Evolutionary conservation across 345 rosid genomes (phyloP).

Genomic region (Gossypium bickii): DNA sequence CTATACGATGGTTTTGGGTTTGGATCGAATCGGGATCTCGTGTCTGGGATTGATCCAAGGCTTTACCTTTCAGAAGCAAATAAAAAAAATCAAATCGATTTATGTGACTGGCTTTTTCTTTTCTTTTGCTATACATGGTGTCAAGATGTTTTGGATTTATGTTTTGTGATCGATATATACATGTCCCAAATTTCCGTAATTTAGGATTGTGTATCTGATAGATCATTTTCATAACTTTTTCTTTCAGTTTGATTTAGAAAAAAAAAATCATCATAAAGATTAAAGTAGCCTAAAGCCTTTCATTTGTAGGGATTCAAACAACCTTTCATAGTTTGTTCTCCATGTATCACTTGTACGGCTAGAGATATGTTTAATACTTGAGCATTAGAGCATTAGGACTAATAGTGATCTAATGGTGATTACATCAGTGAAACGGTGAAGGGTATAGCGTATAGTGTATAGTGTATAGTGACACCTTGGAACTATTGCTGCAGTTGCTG

Average conservation of each 20-base stretch:
- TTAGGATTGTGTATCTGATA: not conserved
- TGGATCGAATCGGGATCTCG: slow-evolving; percentile 21
- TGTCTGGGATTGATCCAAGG: slow-evolving; percentile 23
- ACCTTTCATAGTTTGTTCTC: not conserved
- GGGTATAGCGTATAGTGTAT: not conserved
- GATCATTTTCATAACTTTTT: not conserved
- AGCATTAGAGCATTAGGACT: not conserved
- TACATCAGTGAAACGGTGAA: not conserved
- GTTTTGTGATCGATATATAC: not conserved
- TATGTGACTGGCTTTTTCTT: slow-evolving; percentile 17
- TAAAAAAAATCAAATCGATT: slow-evolving; percentile 16
- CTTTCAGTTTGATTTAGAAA: not conserved
- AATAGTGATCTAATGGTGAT: not conserved
- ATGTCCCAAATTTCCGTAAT: not conserved
- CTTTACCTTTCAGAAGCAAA: not conserved
- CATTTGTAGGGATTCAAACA: not conserved
- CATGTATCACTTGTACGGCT: not conserved
- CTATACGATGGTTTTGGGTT: not conserved
- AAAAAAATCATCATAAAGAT: not conserved
- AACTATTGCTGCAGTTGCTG: not conserved
- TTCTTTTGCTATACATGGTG: not conserved
- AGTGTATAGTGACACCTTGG: not conserved
- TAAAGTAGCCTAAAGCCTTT: not conserved
- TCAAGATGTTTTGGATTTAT: not conserved
- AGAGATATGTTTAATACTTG: not conserved